Conservation (phyloP, 2,329 filamentous ascomycete species). For the Emericellopsis cladophorae region DNA sequence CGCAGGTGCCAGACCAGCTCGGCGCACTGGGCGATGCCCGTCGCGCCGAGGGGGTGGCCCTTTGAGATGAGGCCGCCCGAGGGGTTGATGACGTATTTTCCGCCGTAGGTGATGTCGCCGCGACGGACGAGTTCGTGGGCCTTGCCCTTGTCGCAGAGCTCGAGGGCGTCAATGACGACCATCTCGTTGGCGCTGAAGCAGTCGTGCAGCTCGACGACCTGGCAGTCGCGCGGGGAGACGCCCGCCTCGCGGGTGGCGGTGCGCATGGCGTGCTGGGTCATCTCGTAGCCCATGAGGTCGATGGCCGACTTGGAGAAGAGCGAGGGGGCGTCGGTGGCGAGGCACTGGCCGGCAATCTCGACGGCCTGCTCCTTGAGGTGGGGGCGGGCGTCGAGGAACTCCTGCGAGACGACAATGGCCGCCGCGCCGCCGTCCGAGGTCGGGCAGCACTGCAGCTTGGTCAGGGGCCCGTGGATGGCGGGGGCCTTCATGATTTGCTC, state of each 20-base stretch:
- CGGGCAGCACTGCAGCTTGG: slow-evolving; percentile 97
- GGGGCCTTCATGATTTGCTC: slow-evolving; percentile 67
- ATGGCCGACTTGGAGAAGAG: slow-evolving; percentile 74
- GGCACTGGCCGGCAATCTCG: slow-evolving; percentile 73
- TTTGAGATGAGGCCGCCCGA: slow-evolving; percentile 93
- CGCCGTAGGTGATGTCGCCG: slow-evolving; percentile 87
- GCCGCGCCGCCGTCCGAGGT: slow-evolving; percentile 89
- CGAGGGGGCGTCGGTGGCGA: slow-evolving; percentile 71
- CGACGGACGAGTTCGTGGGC: slow-evolving; percentile 81
- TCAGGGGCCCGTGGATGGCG: slow-evolving; percentile 76
- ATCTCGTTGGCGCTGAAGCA: slow-evolving; percentile 96
- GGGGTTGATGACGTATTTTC: slow-evolving; percentile 76
- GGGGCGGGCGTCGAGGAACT: slow-evolving; percentile 74
- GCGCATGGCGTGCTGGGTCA: slow-evolving; percentile 60
- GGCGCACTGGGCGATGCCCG: slow-evolving; percentile 88
- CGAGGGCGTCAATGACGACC: slow-evolving; percentile 77
- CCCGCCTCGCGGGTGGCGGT: slow-evolving; percentile 64
- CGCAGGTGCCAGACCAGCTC: slow-evolving; percentile 92
- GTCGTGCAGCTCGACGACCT: slow-evolving; percentile 88
- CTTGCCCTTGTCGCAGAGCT: slow-evolving; percentile 64
- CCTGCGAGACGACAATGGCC: slow-evolving; percentile 77
- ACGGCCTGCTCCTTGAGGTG: slow-evolving; percentile 75
- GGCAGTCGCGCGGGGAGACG: slow-evolving; percentile 54
- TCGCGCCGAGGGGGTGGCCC: slow-evolving; percentile 87
- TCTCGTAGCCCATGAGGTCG: slow-evolving; percentile 80